phyloP scores from a whole-genome alignment of 495 filamentous ascomycete species.

The Chlorociboria aeruginascens region DNA sequence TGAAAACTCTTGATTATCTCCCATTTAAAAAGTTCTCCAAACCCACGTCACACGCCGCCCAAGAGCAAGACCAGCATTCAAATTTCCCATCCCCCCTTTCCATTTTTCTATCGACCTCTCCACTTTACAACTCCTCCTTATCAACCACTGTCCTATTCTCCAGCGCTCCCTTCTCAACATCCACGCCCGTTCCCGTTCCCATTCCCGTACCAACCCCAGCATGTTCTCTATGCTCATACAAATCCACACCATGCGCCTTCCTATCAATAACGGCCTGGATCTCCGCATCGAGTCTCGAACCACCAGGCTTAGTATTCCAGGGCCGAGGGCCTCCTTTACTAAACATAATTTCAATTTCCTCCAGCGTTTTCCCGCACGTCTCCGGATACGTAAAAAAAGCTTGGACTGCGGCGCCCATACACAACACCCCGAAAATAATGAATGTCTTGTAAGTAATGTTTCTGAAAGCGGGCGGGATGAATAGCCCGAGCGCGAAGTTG shows the following conservation, averaged over 20 bases:
- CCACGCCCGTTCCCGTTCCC: neutral
- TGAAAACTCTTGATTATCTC: too few species aligned
- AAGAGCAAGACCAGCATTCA: too few species aligned
- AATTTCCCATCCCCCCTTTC: too few species aligned
- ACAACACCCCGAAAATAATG: conserved; percentile 65
- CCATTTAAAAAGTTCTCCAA: too few species aligned
- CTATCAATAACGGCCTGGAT: conserved; percentile 27
- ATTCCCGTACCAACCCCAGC: neutral
- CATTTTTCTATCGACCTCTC: too few species aligned
- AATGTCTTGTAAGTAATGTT: conserved; percentile 65
- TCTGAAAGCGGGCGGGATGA: conserved; percentile 56
- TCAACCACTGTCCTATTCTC: too few species aligned
- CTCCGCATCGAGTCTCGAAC: conserved; percentile 29
- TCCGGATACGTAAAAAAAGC: conserved; percentile 62
- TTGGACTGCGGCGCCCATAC: conserved; percentile 47
- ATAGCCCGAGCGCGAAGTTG: conserved; percentile 62
- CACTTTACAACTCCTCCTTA: too few species aligned
- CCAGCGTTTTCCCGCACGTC: conserved; percentile 56
- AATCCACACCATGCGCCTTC: conserved; percentile 5
- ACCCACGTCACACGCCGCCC: too few species aligned
- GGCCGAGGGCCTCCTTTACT: conserved; percentile 35
- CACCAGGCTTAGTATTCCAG: conserved; percentile 49
- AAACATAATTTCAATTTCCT: conserved; percentile 59
- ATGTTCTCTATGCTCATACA: conserved; percentile 9
- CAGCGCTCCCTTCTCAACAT: conserved; percentile 1